A percentile compares a stretch with the other conserved stretches of the same genome.
Conservation (phyloP, 2,329 filamentous ascomycete species). For the Chaetomiaceae sp. region DNA sequence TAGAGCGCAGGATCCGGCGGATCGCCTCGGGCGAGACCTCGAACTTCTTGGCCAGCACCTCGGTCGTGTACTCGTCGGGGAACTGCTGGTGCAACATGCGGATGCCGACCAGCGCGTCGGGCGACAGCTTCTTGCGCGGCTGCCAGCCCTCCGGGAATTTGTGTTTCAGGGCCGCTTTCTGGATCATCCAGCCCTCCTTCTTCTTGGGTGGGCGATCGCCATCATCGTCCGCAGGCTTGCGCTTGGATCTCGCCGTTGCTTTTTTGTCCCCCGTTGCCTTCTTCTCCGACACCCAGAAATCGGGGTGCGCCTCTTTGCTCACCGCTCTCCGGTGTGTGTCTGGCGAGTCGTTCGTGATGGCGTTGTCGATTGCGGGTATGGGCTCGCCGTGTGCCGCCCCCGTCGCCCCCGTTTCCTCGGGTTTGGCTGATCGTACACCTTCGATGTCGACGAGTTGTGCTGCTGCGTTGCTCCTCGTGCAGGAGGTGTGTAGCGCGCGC, state of each 20-base stretch:
- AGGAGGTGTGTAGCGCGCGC: conserved; percentile 16
- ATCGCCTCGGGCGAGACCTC: conserved; percentile 83
- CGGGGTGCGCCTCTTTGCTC: not conserved
- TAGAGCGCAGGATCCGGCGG: conserved; percentile 75
- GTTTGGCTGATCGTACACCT: not conserved
- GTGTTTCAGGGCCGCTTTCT: conserved; percentile 66
- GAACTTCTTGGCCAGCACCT: conserved; percentile 69
- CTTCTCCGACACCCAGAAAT: not conserved
- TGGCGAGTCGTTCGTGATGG: too few relatives aligned
- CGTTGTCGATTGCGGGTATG: not conserved
- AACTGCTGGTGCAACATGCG: conserved; percentile 72
- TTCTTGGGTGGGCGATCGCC: conserved; percentile 13
- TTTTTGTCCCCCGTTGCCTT: not conserved
- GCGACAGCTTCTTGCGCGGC: conserved; percentile 80
- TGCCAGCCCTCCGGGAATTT: conserved; percentile 82
- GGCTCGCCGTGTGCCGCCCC: not conserved
- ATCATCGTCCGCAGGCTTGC: not conserved
- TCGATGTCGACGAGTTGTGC: not conserved
- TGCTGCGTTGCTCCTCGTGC: not conserved
- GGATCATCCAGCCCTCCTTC: conserved; percentile 57
- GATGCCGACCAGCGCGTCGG: conserved; percentile 87
- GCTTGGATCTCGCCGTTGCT: not conserved
- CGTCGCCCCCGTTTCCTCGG: not conserved
- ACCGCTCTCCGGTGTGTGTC: too few relatives aligned
- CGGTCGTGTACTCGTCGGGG: conserved; percentile 69